phyloP scores from a whole-genome alignment of 352 stramenopile genomes.

The Globisporangium takayamanum region DNA sequence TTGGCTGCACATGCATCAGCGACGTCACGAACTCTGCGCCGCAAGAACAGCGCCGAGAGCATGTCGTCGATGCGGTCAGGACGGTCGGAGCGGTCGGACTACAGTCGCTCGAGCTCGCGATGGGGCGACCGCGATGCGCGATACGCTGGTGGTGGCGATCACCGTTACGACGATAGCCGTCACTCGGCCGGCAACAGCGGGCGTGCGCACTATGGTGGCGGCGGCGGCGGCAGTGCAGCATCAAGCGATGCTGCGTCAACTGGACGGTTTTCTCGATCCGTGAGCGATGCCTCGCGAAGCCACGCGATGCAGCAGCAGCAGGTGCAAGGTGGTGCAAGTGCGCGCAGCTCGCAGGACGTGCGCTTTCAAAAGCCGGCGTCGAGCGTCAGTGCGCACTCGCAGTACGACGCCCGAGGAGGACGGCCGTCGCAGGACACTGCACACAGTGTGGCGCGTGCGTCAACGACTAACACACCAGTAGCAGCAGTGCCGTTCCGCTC shows the following conservation, averaged over 20 bases:
- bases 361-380: slow-evolving; percentile 24
- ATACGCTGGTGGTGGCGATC: slow-evolving; percentile 1
- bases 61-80: slow-evolving; percentile 45
- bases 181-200: slow-evolving; percentile 6
- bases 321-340: not conserved
- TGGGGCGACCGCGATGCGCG: slow-evolving; percentile 2
- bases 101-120: slow-evolving; percentile 7
- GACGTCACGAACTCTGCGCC: slow-evolving; percentile 19
- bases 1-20: slow-evolving; percentile 7
- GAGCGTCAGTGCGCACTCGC: slow-evolving; percentile 3
- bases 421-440: not conserved
- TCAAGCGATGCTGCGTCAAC: not conserved
- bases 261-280: slow-evolving; percentile 6
- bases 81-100: slow-evolving; percentile 16
- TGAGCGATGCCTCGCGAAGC: slow-evolving; percentile 7
- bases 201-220: not conserved
- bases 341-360: slow-evolving; percentile 46
- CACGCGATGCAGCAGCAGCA: not conserved
- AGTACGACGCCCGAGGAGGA: not conserved
- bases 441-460: not conserved
- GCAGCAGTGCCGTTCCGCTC: slow-evolving; percentile 1
- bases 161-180: slow-evolving; percentile 13
- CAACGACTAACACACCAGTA: not conserved
- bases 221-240: not conserved
- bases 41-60: slow-evolving; percentile 55